Conservation (phyloP, 139 green algal genomes). For the Tetraselmis striata region DNA sequence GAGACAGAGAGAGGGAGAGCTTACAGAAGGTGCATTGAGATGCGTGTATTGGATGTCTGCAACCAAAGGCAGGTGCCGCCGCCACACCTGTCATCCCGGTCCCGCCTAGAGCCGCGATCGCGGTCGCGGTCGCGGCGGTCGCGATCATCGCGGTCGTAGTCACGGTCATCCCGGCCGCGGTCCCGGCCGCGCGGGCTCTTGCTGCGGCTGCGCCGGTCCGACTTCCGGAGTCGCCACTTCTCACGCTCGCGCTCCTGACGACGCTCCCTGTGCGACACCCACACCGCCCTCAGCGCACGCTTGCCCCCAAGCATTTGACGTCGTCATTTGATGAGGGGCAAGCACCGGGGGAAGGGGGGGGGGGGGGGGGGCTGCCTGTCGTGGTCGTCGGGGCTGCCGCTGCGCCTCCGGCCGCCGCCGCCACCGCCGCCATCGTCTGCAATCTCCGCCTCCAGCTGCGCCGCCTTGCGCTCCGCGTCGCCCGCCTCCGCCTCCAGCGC, state of each 20-base stretch:
- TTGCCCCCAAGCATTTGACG: too few species aligned
- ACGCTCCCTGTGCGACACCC: not conserved
- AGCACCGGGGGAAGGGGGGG: too few species aligned
- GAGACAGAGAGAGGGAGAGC: too few species aligned
- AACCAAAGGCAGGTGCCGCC: too few species aligned
- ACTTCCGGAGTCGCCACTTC: not conserved
- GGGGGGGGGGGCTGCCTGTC: not conserved
- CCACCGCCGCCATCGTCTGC: constrained; percentile 3
- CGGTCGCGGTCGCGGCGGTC: constrained; percentile 1
- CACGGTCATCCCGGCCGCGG: not conserved
- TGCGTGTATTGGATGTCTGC: too few species aligned
- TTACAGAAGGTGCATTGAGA: too few species aligned
- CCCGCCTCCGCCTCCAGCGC: constrained; percentile 19
- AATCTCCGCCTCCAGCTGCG: constrained; percentile 19
- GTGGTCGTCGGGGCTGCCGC: not conserved
- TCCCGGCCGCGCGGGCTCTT: not conserved
- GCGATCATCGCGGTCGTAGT: too few species aligned
- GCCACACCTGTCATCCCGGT: not conserved
- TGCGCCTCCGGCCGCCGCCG: not conserved
- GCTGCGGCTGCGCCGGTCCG: not conserved
- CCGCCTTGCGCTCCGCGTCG: constrained; percentile 15
- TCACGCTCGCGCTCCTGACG: not conserved
- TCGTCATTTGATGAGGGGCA: too few species aligned
- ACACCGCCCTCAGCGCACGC: too few species aligned
- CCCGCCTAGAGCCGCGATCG: constrained; percentile 2